phyloP scores from a whole-genome alignment of 257 asterid species.

The Hygrophila difformis region DNA sequence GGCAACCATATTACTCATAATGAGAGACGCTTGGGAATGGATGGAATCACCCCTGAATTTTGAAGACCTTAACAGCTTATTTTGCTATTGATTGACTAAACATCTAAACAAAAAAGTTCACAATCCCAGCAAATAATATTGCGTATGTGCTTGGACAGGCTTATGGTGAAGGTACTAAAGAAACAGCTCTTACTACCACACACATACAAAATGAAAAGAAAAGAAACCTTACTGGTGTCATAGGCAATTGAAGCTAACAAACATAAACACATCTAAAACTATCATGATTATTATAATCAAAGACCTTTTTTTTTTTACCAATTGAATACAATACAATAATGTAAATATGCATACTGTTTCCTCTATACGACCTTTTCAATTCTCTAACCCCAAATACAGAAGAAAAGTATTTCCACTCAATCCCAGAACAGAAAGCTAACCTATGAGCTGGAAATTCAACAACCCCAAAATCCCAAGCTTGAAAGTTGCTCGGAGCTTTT shows the following conservation, averaged over 20 bases:
- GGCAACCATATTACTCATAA: neutral
- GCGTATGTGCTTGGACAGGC: too few species aligned
- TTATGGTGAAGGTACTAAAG: neutral
- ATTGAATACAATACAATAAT: neutral
- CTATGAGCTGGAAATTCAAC: slow-evolving; percentile 6
- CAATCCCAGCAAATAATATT: too few species aligned
- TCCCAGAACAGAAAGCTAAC: slow-evolving; percentile 5
- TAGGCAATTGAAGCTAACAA: neutral
- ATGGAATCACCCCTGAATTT: too few species aligned
- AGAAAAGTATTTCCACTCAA: neutral
- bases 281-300: slow-evolving; percentile 5
- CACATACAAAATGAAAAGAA: too few species aligned
- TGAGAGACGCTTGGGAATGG: neutral
- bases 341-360: neutral
- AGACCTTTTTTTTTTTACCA: neutral
- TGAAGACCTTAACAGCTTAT: too few species aligned
- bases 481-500: slow-evolving; percentile 4
- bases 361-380: neutral
- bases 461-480: slow-evolving; percentile 4
- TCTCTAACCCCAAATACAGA: neutral
- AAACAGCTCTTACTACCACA: too few species aligned
- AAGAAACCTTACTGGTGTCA: neutral
- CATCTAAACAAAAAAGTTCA: too few species aligned
- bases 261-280: neutral
- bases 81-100: too few species aligned